Evolutionary conservation across 2,329 filamentous ascomycete genomes (phyloP), one percentile per base, ranked within the genome.

Genomic region (Westerdykella ornata): DNA sequence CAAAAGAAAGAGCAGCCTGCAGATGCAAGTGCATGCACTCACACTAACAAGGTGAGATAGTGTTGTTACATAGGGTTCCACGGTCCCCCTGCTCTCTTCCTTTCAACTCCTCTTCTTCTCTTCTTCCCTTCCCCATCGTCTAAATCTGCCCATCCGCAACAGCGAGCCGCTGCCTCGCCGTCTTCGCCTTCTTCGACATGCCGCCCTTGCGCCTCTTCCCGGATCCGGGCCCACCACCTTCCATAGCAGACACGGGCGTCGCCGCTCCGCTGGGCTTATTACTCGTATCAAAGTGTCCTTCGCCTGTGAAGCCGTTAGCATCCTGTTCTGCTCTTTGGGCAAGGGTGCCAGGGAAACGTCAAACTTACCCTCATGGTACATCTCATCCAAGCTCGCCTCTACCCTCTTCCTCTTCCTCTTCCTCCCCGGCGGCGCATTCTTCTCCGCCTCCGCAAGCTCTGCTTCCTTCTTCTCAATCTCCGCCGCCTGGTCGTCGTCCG

Each of bases 301-400:
- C 92, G 57, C 90, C 90, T 97, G 59, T 29, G 33, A 32, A 18
- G 37, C 31, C 2, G 56, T 75, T 41, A 59, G 48, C 38, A 46
- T 32, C 35, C n/a, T 33, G 26, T 18, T 15, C 26, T 8, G 35
- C 11, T 12, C 8, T 5, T 17, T 33, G 29, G 14, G 39, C 38
- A 3, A 9, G 7, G 7, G 22, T 22, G 12, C 7, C 12, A 7
- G 22, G 22, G 22, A n/a, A n/a, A 26, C 40, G 33, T 20, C n/a
- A 22, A 5, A 46, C 86, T 81, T 67, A 95, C 92, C 92, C 76
- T 98, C 92, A 65, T 98, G 92, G 70, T 98, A 98, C 86, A 98
- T 88, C 62, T 96, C 90, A 65, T 97, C 92, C 67, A 97, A 71
- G 59, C 75, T 81, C 49, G 82, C 69, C 63, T 82, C 78, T 56